Percentiles rank a stretch among this genome's conserved stretches.
Evolutionary conservation across 2,329 filamentous ascomycete species (phyloP).

Genomic region (Metarhizium album): DNA sequence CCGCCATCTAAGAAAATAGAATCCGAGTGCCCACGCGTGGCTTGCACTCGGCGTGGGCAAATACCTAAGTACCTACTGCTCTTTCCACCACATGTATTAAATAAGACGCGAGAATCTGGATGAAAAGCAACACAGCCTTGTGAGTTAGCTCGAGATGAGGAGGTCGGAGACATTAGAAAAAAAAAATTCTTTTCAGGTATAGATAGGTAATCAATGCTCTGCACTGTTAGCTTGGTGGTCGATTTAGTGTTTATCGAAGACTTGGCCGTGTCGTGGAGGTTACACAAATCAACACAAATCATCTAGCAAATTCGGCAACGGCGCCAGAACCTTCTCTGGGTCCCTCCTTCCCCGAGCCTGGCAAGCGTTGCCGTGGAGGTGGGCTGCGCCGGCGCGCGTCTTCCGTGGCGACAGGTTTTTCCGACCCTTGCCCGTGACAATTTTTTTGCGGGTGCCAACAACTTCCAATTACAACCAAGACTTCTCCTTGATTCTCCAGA

Average conservation of each 20-base stretch:
- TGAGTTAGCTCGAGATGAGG: background rate
- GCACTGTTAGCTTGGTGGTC: background rate
- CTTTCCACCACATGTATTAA: no score
- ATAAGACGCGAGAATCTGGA: background rate
- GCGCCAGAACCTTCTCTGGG: constrained; percentile 10
- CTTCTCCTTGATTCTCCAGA: constrained; percentile 7
- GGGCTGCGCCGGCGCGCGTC: constrained; percentile 2
- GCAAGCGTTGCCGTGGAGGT: background rate
- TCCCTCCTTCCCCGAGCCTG: background rate
- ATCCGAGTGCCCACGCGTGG: no score
- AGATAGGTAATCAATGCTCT: background rate
- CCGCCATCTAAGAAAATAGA: background rate
- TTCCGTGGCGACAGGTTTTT: constrained; percentile 24
- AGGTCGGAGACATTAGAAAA: background rate
- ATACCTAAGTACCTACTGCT: no score
- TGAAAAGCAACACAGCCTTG: background rate
- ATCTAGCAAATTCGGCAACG: constrained; percentile 1
- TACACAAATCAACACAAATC: background rate
- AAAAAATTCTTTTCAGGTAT: background rate
- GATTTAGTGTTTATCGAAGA: no score
- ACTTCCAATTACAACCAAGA: constrained; percentile 6
- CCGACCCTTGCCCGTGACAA: constrained; percentile 25
- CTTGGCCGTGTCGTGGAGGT: background rate
- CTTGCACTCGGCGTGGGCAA: no score
- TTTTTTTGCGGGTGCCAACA: constrained; percentile 25